Evolutionary conservation across 805 yeast genomes (phyloP).

Genomic region (Barnettozyma siamensis): DNA sequence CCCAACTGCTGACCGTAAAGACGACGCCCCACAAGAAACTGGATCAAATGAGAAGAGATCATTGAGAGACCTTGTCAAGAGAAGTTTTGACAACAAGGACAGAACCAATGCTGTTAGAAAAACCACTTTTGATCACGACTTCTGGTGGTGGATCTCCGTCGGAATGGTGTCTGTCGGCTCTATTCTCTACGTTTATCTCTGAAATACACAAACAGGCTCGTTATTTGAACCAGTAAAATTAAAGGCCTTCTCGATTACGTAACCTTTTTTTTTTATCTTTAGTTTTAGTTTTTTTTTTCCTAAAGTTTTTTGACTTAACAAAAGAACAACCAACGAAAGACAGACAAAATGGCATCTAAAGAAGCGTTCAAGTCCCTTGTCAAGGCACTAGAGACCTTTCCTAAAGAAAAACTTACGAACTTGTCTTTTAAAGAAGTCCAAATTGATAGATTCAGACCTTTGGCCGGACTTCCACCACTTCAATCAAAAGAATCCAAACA

Average conservation of each 20-base stretch:
- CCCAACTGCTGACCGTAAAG: conserved; percentile 50
- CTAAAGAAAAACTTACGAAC: conserved; percentile 64
- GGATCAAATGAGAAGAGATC: conserved; percentile 30
- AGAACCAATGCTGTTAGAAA: conserved; percentile 65
- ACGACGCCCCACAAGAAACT: conserved; percentile 27
- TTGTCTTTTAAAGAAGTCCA: conserved; percentile 66
- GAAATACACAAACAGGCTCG: neutral
- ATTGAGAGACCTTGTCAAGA: conserved; percentile 44
- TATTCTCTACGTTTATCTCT: conserved; percentile 26
- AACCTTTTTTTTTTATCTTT: neutral
- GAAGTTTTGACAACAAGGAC: conserved; percentile 74
- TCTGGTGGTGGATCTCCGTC: conserved; percentile 54
- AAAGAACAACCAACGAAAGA: neutral
- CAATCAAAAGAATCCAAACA: conserved; percentile 28
- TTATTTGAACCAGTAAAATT: neutral
- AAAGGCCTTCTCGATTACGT: neutral
- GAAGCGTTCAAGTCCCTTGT: conserved; percentile 55
- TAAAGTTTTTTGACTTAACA: neutral
- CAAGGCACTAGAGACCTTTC: conserved; percentile 52
- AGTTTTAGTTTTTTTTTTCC: neutral
- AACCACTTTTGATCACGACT: conserved; percentile 35
- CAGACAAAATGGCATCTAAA: conserved; percentile 20
- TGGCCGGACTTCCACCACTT: conserved; percentile 42
- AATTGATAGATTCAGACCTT: conserved; percentile 46
- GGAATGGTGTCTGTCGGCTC: conserved; percentile 37